Evolutionary conservation across 2,329 filamentous ascomycete genomes (phyloP).

Genomic region (Apiospora aurea): DNA sequence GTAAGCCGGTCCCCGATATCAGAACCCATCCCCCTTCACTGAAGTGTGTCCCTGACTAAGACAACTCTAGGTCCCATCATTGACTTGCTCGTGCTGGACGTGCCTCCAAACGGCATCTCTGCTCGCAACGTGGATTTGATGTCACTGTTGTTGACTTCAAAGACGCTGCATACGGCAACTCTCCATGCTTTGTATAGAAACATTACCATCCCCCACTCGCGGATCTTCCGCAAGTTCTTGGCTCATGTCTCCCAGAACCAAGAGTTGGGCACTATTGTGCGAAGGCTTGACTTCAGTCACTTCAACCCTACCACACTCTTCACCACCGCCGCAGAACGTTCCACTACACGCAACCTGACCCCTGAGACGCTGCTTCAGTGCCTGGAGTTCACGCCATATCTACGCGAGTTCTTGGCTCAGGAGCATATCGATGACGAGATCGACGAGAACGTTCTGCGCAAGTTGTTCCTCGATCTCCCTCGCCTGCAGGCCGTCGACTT

Average conservation of each 20-base stretch:
- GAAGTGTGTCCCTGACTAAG: background rate
- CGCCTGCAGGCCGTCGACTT: slow-evolving; percentile 75
- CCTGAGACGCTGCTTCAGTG: slow-evolving; percentile 75
- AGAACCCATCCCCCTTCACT: background rate
- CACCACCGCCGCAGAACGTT: slow-evolving; percentile 75
- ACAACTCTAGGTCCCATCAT: slow-evolving; percentile 72
- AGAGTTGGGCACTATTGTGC: slow-evolving; percentile 75
- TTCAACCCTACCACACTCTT: slow-evolving; percentile 83
- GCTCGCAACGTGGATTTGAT: slow-evolving; percentile 81
- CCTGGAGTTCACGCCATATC: slow-evolving; percentile 73
- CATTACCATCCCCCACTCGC: slow-evolving; percentile 83
- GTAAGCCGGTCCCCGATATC: slow-evolving; percentile 54
- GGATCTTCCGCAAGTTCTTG: slow-evolving; percentile 83
- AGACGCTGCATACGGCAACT: slow-evolving; percentile 74
- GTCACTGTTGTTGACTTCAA: slow-evolving; percentile 78
- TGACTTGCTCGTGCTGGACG: slow-evolving; percentile 75
- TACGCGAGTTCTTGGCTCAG: slow-evolving; percentile 81
- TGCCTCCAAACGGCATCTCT: slow-evolving; percentile 76
- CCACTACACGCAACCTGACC: slow-evolving; percentile 78
- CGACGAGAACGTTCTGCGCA: slow-evolving; percentile 70
- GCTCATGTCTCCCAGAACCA: slow-evolving; percentile 71
- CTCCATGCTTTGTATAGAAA: slow-evolving; percentile 78
- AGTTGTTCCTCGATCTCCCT: slow-evolving; percentile 73
- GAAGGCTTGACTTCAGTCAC: slow-evolving; percentile 83
- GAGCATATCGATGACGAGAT: slow-evolving; percentile 84